Base-by-base conservation (phyloP, 345 rosid species). In the Ricinus communis region DNA sequence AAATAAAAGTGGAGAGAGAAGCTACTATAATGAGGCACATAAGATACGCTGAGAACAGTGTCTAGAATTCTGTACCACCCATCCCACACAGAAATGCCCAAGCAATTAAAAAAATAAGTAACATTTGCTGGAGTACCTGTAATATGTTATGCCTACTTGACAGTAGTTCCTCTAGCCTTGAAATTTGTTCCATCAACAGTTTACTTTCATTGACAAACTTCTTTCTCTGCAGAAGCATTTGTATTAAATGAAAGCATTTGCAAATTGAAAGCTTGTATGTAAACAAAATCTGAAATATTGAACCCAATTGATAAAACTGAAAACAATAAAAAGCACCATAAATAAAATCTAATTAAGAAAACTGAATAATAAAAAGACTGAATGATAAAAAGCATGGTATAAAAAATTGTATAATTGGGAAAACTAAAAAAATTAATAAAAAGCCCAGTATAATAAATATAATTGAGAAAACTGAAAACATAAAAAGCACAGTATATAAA, bases 131-230 rank as follows among this genome's bases (percentile, higher is more conserved):
- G 5, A 33, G 15, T 83, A 93, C 98, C 96, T 88, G 86, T 58
- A 94, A 82, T 76, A 94, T 80, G 62, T 90, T 88, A 69, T 85
- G 76, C 75, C 83, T 85, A 82, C 82, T 85, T n/a, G 98, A 87
- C 57, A 94, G 73, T 47, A 94, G 83, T 55, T 84, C 88, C 68
- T 92, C 87, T 57, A 94, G 69, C 84, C 80, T 88, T 64, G 86
- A 72, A 73, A 94, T 88, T 82, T 90, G 88, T 70, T 87, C 95
- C 56, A 38, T 79, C 82, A 94, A 72, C 54, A 85, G 75, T 52
- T 77, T 83, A 72, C 87, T 88, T 85, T 94, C 98, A 76, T 83
- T 91, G 47, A 84, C 73, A 79, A 82, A 88, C 73, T 85, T 94
- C 66, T 88, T 91, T 74, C 87, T 84, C 98, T 94, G 86, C 78